Conservation (phyloP, 192 early-diverging fungal species). For the Phlyctochytrium planicorne region DNA sequence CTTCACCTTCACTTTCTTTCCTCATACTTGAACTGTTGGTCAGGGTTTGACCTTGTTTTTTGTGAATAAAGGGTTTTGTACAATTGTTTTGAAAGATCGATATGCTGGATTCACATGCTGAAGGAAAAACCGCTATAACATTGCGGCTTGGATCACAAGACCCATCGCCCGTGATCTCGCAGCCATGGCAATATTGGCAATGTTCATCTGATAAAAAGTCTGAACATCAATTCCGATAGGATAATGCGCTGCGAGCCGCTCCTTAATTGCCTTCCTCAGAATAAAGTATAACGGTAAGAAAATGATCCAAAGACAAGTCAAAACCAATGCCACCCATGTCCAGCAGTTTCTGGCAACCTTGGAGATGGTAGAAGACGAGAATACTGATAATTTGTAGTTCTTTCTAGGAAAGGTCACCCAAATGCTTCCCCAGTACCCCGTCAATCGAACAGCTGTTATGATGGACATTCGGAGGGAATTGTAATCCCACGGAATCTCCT, state of each 20-base stretch:
- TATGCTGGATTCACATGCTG: too few relatives aligned
- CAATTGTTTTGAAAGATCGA: too few relatives aligned
- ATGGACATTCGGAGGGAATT: constrained; percentile 23
- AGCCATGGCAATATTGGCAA: constrained; percentile 5
- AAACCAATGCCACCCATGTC: constrained; percentile 27
- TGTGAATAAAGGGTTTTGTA: too few relatives aligned
- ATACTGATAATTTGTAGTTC: constrained; percentile 30
- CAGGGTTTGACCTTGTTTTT: too few relatives aligned
- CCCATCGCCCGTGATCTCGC: too few relatives aligned
- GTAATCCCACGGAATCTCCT: constrained; percentile 47
- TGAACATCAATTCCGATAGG: neutral
- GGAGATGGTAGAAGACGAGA: constrained; percentile 26
- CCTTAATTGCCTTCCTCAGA: neutral
- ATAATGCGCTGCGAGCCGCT: constrained; percentile 13
- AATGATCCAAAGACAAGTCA: constrained; percentile 51
- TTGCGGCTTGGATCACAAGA: too few relatives aligned
- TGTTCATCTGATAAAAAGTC: constrained; percentile 15
- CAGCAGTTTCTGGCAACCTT: constrained; percentile 17
- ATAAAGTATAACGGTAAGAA: constrained; percentile 30
- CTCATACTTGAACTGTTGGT: too few relatives aligned
- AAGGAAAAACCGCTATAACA: too few relatives aligned
- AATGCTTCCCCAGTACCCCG: constrained; percentile 36
- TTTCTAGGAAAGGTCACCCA: constrained; percentile 32
- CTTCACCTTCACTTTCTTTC: too few relatives aligned
- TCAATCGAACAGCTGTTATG: constrained; percentile 25